A percentile compares a stretch with the other conserved stretches of the same genome.
These are phyloP conservation scores for Candida sojae DNA, from an alignment of 1,139 yeast species.

Conservation along the genomic window DNA sequence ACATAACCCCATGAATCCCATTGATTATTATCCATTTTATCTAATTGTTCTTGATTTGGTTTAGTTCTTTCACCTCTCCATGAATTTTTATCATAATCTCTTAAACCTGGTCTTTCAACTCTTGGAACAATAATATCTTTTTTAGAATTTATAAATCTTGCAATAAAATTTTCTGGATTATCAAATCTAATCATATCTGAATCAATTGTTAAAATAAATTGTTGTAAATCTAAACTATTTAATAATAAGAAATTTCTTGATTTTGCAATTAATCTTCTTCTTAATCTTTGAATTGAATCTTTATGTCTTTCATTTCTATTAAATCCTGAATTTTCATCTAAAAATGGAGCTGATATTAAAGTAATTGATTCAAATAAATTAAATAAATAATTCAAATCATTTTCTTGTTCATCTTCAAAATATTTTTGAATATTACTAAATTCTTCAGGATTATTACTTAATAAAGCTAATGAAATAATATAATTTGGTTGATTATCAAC, in stretches of 20 bases:
- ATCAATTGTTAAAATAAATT: constrained; percentile 46
- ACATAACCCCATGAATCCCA: constrained; percentile 35
- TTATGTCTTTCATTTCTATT: constrained; percentile 29
- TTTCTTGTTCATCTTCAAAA: constrained; percentile 17
- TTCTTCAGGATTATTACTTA: constrained; percentile 28
- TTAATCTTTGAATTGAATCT: constrained; percentile 30
- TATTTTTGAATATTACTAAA: constrained; percentile 19
- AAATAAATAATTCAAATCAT: not conserved
- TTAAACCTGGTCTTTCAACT: constrained; percentile 20
- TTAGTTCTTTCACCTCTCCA: constrained; percentile 44
- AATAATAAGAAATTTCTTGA: constrained; percentile 37
- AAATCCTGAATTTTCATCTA: constrained; percentile 24
- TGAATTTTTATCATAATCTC: constrained; percentile 43
- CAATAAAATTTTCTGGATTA: constrained; percentile 22
- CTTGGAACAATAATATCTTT: constrained; percentile 45
- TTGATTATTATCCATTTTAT: constrained; percentile 26
- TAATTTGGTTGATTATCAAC: constrained; percentile 15
- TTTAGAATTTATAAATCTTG: constrained; percentile 27
- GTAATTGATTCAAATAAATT: constrained; percentile 22
- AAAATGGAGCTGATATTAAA: constrained; percentile 32
- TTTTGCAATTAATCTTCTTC: constrained; percentile 37
- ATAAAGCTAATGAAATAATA: constrained; percentile 28
- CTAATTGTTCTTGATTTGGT: constrained; percentile 32
- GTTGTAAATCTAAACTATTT: constrained; percentile 28
- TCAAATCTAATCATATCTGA: constrained; percentile 38